A percentile compares a stretch with the other conserved stretches of the same genome.
Conservation (phyloP, 768 basidiomycete genomes). For the Mycena indigotica region DNA sequence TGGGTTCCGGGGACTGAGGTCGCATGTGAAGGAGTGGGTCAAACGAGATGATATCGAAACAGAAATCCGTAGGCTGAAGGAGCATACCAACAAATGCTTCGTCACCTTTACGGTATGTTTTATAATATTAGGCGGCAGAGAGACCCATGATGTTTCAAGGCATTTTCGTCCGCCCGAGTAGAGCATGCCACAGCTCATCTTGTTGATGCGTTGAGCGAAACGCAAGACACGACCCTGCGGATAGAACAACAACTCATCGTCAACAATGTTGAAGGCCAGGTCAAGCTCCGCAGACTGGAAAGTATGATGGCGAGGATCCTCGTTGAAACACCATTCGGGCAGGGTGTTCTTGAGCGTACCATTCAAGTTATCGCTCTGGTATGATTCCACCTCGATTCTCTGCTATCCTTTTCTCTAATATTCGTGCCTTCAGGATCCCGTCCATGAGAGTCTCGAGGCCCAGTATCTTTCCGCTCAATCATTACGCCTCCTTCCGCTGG, state of each 20-base stretch:
- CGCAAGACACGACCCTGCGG: not conserved
- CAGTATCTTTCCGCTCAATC: slow-evolving; percentile 12
- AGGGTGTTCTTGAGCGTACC: not conserved
- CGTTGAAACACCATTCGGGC: slow-evolving; percentile 8
- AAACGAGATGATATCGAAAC: slow-evolving; percentile 16
- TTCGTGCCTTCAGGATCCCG: slow-evolving; percentile 6
- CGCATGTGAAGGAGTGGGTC: slow-evolving; percentile 13
- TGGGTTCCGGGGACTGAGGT: not conserved
- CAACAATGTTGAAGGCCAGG: slow-evolving; percentile 12
- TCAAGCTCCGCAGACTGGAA: not conserved
- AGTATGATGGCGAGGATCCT: slow-evolving; percentile 11
- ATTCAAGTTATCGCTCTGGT: slow-evolving; percentile 11
- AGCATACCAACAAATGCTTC: slow-evolving; percentile 14
- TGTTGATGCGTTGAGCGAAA: not conserved
- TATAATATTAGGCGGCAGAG: not conserved
- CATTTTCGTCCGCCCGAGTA: slow-evolving; percentile 12
- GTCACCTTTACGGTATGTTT: slow-evolving; percentile 7
- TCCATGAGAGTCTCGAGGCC: slow-evolving; percentile 4
- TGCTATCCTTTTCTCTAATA: too few relatives aligned
- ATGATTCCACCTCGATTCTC: too few relatives aligned
- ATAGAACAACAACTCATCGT: slow-evolving; percentile 9
- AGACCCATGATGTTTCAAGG: not conserved
- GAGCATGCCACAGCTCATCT: slow-evolving; percentile 3
- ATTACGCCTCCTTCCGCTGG: not conserved
- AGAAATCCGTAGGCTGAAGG: slow-evolving; percentile 4